Base-by-base conservation (phyloP, 768 basidiomycete species). In the Roridomyces roridus region DNA sequence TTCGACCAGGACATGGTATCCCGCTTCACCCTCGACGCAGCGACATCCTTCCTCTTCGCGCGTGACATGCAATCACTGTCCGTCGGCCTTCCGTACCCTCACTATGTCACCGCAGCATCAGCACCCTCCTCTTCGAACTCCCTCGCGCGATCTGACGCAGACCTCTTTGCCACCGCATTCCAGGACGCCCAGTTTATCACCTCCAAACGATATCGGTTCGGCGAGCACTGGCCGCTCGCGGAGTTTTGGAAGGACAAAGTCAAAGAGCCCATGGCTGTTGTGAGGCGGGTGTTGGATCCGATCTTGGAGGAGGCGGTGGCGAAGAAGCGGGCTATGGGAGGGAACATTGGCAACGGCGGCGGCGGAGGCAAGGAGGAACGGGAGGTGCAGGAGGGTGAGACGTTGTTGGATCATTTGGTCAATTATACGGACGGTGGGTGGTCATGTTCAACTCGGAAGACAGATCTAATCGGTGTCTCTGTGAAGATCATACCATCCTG, bases 11-110 rank as follows among this genome's bases (percentile, higher is more conserved):
- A 82, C 59, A 58, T 80, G 28, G 76, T 72, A 9, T 71, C 72
- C 2, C 74, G 80, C 1, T 87, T 88, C 67, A 86, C 87, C 0
- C 72, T 88, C 15, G 87, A 88, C 70, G 81, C 84, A 2, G 85
- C 85, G 4, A 82, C 85, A 0, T 81, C 85, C 48, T 86, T 84
- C 61, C 76, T 88, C 20, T 86, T 87, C 57, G 82, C 81, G 6
- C 72, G 74, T 29, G 77, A 79, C 60, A 81, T 87, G 10, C 63
- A 77, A 52, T 81, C 78, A 6, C 77, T 87, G 29, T 72, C 74
- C 0, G 78, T 77, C 1, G 80, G 78, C 4, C 68, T 87, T 7
- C 80, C 80, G 3, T 85, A 84, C 52, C 84, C 85, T 26, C 71
- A 73, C 34, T 61, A 73, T 61, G 24, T 55, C 72, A 36, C 61